Evolutionary conservation across 2,329 filamentous ascomycete species (phyloP).

Genomic region (Aureobasidium pullulans): DNA sequence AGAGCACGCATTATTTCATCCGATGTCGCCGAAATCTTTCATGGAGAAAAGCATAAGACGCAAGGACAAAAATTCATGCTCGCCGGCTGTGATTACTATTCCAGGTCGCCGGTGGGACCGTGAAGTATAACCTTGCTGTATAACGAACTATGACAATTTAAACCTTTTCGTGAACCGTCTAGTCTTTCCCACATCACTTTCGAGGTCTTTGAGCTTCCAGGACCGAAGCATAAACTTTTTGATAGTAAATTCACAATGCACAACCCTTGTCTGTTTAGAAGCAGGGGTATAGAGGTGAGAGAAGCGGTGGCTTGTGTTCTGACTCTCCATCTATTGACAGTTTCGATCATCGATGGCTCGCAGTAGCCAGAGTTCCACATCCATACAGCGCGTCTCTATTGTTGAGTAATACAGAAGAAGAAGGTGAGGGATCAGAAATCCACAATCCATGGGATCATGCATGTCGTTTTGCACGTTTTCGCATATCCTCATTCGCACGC

Average conservation of each 20-base stretch:
- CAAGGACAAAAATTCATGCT: neutral
- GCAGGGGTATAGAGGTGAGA: neutral
- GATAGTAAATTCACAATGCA: neutral
- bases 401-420: neutral
- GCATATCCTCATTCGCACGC: neutral
- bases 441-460: neutral
- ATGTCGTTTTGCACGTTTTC: constrained; percentile 2
- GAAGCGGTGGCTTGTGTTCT: neutral
- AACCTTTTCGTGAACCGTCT: neutral
- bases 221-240: neutral
- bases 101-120: neutral
- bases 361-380: neutral
- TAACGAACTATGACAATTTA: constrained; percentile 1
- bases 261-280: neutral
- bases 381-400: neutral
- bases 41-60: neutral
- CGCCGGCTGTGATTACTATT: neutral
- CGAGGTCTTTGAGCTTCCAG: neutral
- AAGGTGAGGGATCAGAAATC: neutral
- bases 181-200: neutral
- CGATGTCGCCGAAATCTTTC: neutral
- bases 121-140: neutral
- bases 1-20: neutral
- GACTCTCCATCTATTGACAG: neutral
- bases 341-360: neutral